A percentile compares a stretch with the other conserved stretches of the same genome.
These are phyloP conservation scores for Pythium monospermum DNA, from an alignment of 352 stramenopile genomes.

Conservation along the genomic window DNA sequence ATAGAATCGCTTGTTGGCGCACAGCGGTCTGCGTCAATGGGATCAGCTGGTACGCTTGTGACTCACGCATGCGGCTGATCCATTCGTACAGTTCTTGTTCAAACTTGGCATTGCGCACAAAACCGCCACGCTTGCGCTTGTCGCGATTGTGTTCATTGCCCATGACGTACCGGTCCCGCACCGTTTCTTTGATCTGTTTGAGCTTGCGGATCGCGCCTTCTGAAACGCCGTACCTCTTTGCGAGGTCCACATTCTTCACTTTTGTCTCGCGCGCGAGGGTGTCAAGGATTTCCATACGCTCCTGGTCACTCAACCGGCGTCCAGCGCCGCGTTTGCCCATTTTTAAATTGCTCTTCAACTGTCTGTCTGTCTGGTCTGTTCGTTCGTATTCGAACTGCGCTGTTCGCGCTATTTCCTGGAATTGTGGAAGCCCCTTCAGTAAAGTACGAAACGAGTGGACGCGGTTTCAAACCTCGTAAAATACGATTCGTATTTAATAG, in stretches of 20 bases:
- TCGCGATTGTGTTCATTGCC: slow-evolving; percentile 84
- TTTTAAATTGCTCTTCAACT: background rate
- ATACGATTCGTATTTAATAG: no score
- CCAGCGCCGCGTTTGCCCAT: slow-evolving; percentile 76
- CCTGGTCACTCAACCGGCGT: slow-evolving; percentile 81
- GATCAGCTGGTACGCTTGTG: slow-evolving; percentile 76
- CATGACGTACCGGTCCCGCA: slow-evolving; percentile 76
- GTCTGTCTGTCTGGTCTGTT: background rate
- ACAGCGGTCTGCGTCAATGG: slow-evolving; percentile 81
- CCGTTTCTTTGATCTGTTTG: slow-evolving; percentile 84
- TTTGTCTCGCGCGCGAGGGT: slow-evolving; percentile 74
- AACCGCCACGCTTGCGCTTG: slow-evolving; percentile 81
- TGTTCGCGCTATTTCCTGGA: slow-evolving; percentile 25
- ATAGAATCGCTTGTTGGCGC: slow-evolving; percentile 75
- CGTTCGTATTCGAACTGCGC: no score
- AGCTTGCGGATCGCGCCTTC: slow-evolving; percentile 85
- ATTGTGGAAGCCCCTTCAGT: slow-evolving; percentile 9
- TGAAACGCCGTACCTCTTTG: slow-evolving; percentile 81
- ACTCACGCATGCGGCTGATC: slow-evolving; percentile 81
- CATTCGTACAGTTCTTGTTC: slow-evolving; percentile 84
- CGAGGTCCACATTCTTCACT: slow-evolving; percentile 84
- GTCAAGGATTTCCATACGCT: slow-evolving; percentile 88
- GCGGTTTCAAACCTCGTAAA: no score
- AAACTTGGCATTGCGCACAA: slow-evolving; percentile 78
- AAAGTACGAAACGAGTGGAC: slow-evolving; percentile 31